Conservation (phyloP, 352 stramenopile genomes). For the Globisporangium paroecandrum region DNA sequence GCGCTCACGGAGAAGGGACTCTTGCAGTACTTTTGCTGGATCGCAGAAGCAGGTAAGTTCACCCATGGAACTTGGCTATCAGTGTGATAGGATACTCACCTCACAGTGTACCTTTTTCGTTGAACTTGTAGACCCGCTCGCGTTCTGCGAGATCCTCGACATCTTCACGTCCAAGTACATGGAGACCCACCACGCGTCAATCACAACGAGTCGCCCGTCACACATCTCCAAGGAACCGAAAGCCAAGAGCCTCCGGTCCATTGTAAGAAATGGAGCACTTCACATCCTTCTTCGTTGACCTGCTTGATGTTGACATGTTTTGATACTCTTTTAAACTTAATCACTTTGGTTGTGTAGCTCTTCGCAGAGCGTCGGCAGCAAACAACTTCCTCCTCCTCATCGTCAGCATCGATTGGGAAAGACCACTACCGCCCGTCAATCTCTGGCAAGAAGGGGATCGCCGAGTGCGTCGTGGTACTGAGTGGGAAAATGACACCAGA, state of each 20-base stretch:
- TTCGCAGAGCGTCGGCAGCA: conserved; percentile 14
- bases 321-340: neutral
- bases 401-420: neutral
- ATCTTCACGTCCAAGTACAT: conserved; percentile 57
- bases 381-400: neutral
- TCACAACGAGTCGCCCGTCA: conserved; percentile 21
- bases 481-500: conserved; percentile 40
- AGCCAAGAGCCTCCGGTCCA: conserved; percentile 19
- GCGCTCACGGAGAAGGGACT: conserved; percentile 54
- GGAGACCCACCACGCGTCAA: conserved; percentile 51
- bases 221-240: conserved; percentile 14
- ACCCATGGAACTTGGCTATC: neutral
- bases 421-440: neutral
- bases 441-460: conserved; percentile 26
- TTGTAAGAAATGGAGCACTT: conserved; percentile 4
- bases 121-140: conserved; percentile 39
- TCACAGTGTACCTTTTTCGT: too few relatives aligned
- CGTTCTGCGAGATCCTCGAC: conserved; percentile 58
- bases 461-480: conserved; percentile 60
- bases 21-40: conserved; percentile 65
- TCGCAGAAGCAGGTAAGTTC: conserved; percentile 53
- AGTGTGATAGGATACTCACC: neutral
- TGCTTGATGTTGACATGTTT: neutral
- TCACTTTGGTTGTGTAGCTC: conserved; percentile 3
- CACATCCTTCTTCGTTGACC: too few relatives aligned